A percentile compares a stretch with the other conserved stretches of the same genome.
Conservation (phyloP, 1,284 basidiomycete species). For the Rhodotorula glutinis region DNA sequence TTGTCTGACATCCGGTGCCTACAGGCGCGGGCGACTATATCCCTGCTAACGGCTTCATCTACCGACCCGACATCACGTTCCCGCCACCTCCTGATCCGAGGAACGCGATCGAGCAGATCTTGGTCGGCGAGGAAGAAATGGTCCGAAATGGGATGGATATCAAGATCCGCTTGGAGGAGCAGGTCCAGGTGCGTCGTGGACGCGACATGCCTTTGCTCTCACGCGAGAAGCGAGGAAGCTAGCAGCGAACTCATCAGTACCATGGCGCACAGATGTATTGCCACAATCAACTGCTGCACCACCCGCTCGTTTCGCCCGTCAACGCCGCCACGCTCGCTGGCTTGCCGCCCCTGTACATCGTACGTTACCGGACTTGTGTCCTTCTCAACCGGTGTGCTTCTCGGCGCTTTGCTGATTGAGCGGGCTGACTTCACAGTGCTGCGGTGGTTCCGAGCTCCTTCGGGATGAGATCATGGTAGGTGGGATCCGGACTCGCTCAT, state of each 20-base stretch:
- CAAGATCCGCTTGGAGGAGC: constrained; percentile 26
- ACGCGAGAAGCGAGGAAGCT: not conserved
- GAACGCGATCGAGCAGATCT: constrained; percentile 12
- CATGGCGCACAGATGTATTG: constrained; percentile 67
- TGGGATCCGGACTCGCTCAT: not conserved
- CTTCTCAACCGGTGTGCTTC: too few relatives aligned
- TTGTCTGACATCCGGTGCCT: too few relatives aligned
- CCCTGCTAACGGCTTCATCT: constrained; percentile 34
- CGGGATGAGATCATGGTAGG: constrained; percentile 85
- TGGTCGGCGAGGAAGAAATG: constrained; percentile 16
- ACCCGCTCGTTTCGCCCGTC: constrained; percentile 81
- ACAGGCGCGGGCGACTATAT: constrained; percentile 33
- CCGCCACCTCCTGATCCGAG: constrained; percentile 37
- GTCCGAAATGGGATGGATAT: not conserved
- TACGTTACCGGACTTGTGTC: not conserved
- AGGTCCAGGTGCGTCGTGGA: constrained; percentile 26
- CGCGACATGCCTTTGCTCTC: not conserved
- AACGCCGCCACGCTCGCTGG: constrained; percentile 76
- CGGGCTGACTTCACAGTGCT: constrained; percentile 52
- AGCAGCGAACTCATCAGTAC: too few relatives aligned
- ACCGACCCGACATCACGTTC: constrained; percentile 31
- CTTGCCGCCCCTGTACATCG: constrained; percentile 76
- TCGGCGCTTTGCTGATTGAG: not conserved
- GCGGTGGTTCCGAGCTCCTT: constrained; percentile 84
- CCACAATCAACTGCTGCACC: constrained; percentile 64